Percentiles rank a stretch among this genome's conserved stretches.
Conservation (phyloP, 2,329 filamentous ascomycete genomes). For the Cadophora sp. region DNA sequence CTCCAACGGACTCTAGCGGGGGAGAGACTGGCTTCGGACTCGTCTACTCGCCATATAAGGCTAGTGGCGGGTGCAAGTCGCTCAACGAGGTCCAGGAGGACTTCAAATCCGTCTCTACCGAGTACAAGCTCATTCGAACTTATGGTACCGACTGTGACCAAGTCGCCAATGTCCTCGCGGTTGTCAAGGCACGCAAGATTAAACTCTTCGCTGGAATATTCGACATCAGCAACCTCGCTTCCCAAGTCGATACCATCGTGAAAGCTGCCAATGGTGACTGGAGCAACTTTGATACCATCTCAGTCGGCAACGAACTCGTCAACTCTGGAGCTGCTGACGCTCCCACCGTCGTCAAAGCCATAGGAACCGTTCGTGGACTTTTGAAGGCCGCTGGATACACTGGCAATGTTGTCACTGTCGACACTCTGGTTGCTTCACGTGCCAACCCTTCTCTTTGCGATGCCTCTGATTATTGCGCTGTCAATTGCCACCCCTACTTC, state of each 20-base stretch:
- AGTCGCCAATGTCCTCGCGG: slow-evolving; percentile 65
- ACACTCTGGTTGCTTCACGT: slow-evolving; percentile 75
- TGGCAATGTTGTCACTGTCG: slow-evolving; percentile 79
- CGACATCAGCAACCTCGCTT: slow-evolving; percentile 61
- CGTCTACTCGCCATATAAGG: slow-evolving; percentile 63
- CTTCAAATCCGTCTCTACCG: slow-evolving; percentile 58
- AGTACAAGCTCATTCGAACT: slow-evolving; percentile 71
- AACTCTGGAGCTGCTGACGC: slow-evolving; percentile 64
- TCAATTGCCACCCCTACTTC: slow-evolving; percentile 88
- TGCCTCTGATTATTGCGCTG: slow-evolving; percentile 77
- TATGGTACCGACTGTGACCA: slow-evolving; percentile 85
- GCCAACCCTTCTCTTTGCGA: slow-evolving; percentile 73
- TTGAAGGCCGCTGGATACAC: slow-evolving; percentile 69
- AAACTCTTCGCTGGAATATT: slow-evolving; percentile 80
- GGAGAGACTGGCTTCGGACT: slow-evolving; percentile 52
- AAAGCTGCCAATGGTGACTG: slow-evolving; percentile 67
- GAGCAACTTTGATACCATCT: slow-evolving; percentile 72
- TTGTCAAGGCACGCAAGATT: slow-evolving; percentile 68
- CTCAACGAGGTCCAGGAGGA: slow-evolving; percentile 68
- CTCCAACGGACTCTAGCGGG: slow-evolving; percentile 17
- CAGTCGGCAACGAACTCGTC: slow-evolving; percentile 83
- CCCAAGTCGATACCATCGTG: slow-evolving; percentile 67
- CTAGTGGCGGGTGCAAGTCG: slow-evolving; percentile 69
- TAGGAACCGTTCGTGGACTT: slow-evolving; percentile 61
- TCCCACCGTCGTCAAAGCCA: slow-evolving; percentile 60